Percentiles rank a stretch among this genome's conserved stretches.
These are phyloP conservation scores for Linnemannia schmuckeri DNA, from an alignment of 192 early-diverging fungal species.

Conservation along the genomic window DNA sequence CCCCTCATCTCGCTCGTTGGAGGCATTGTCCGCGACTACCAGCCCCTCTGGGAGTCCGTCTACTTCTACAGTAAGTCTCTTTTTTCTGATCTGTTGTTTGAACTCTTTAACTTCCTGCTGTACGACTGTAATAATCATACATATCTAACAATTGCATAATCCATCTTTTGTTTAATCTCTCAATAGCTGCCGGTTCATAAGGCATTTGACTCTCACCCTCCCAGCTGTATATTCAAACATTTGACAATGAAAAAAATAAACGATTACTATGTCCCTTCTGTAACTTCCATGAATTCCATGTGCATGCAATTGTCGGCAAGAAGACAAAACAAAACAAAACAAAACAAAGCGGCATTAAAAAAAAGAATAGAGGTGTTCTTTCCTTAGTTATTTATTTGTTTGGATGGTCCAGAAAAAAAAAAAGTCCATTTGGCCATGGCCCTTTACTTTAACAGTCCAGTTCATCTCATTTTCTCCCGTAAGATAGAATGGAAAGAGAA, in stretches of 20 bases:
- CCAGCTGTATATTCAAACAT: background rate
- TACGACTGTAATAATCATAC: no score
- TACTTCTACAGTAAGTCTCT: conserved; percentile 83
- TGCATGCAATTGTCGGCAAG: background rate
- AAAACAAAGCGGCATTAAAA: background rate
- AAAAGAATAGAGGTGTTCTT: conserved; percentile 26
- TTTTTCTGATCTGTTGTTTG: background rate
- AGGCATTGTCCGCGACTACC: conserved; percentile 87
- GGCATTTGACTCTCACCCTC: background rate
- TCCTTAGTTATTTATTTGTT: conserved; percentile 7
- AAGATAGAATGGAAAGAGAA: background rate
- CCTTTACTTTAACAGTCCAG: background rate
- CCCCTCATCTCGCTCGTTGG: conserved; percentile 83
- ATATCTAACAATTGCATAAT: background rate
- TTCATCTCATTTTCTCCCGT: background rate
- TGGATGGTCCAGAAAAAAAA: conserved; percentile 25
- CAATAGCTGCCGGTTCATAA: conserved; percentile 14
- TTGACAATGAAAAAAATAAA: background rate
- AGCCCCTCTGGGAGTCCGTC: conserved; percentile 89
- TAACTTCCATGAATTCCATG: background rate
- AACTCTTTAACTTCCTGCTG: background rate
- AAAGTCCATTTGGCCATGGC: conserved; percentile 21
- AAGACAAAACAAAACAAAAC: background rate
- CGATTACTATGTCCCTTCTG: background rate
- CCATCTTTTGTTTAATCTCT: background rate